phyloP scores from a whole-genome alignment of 306 rosid genomes.

The Acmispon strigosus region DNA sequence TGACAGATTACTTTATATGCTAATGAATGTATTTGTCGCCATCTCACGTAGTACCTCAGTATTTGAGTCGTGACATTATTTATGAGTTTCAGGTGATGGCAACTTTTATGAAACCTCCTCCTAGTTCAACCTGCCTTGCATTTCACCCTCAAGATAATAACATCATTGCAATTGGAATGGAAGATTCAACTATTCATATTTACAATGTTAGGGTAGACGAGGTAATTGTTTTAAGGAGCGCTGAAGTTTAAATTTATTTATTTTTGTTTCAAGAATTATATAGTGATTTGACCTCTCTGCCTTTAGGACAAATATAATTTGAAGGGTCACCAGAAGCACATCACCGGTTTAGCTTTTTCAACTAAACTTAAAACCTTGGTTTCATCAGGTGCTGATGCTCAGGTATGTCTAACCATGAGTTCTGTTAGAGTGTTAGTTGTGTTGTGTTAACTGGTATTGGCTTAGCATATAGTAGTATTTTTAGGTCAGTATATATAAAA shows the following conservation, averaged over 20 bases:
- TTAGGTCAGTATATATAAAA: neutral
- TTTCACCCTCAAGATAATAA: slow-evolving; percentile 75
- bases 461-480: neutral
- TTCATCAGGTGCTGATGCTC: slow-evolving; percentile 69
- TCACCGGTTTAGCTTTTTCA: slow-evolving; percentile 67
- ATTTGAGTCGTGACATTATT: slow-evolving; percentile 6
- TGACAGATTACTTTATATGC: neutral
- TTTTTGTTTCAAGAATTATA: neutral
- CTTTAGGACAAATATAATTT: slow-evolving; percentile 44
- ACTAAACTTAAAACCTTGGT: slow-evolving; percentile 43
- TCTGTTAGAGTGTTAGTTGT: neutral
- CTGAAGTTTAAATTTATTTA: slow-evolving; percentile 3
- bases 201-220: slow-evolving; percentile 45
- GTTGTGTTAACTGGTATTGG: neutral
- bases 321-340: slow-evolving; percentile 61
- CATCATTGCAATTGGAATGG: slow-evolving; percentile 68
- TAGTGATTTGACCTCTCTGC: neutral
- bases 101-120: slow-evolving; percentile 60
- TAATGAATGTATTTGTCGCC: neutral
- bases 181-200: slow-evolving; percentile 60
- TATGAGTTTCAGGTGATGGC: slow-evolving; percentile 41
- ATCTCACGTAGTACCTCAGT: neutral
- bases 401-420: slow-evolving; percentile 34
- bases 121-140: slow-evolving; percentile 51
- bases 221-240: slow-evolving; percentile 39